phyloP scores from a whole-genome alignment of 257 asterid genomes.

The Voacanga thouarsii region DNA sequence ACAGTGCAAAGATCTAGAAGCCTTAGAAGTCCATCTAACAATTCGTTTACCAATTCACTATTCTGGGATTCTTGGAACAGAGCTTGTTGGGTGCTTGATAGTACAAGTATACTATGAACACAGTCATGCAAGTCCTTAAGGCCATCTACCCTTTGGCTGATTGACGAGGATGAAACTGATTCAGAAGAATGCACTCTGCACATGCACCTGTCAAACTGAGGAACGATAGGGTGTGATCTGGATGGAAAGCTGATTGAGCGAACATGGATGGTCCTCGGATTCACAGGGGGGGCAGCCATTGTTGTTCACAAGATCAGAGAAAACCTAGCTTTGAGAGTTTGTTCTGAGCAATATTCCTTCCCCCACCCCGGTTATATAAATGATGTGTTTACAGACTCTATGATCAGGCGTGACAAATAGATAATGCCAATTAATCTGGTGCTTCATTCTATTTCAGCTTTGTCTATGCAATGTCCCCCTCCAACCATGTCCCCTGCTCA shows the following conservation, averaged over 20 bases:
- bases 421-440: not conserved
- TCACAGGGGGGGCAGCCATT: slow-evolving; percentile 13
- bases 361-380: not conserved
- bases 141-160: slow-evolving; percentile 10
- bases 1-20: slow-evolving; percentile 35
- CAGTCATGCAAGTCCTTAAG: slow-evolving; percentile 22
- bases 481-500: not conserved
- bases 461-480: not conserved
- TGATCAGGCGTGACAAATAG: not conserved
- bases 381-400: not conserved
- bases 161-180: slow-evolving; percentile 22
- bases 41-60: slow-evolving; percentile 17
- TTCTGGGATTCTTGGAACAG: slow-evolving; percentile 19
- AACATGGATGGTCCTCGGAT: slow-evolving; percentile 2
- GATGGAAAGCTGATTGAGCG: slow-evolving; percentile 32
- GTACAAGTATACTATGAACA: slow-evolving; percentile 25
- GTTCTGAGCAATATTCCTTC: not conserved
- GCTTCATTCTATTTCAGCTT: not conserved
- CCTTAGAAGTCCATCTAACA: slow-evolving; percentile 30
- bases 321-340: no score
- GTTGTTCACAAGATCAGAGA: not conserved
- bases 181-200: slow-evolving; percentile 9
- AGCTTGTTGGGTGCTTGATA: slow-evolving; percentile 27
- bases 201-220: slow-evolving; percentile 22
- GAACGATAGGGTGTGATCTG: slow-evolving; percentile 19